Base-by-base conservation (phyloP, 352 stramenopile genomes). In the Phytophthora colocasiae region DNA sequence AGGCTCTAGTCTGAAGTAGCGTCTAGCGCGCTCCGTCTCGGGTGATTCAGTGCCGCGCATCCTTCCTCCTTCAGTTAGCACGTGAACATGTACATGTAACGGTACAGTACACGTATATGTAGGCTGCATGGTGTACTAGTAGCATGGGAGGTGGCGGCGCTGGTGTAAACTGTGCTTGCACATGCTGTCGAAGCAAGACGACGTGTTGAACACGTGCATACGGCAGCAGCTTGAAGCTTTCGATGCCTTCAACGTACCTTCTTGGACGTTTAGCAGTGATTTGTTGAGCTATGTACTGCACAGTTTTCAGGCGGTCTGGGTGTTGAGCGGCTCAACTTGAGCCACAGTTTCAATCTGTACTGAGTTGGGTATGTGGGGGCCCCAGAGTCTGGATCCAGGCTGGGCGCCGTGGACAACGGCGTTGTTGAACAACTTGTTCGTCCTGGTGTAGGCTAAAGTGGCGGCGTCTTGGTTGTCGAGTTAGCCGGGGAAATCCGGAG, bases 401-500 rank as follows among this genome's bases (percentile, higher is more conserved):
- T 34, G 31, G 27, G 19, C 19, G 22, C 12, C 12, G 19, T 22
- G 1, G 22, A 22, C 22, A 31, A 31, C 27, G 27, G 4, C 27
- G 27, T 31, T 31, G 27, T 31, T 31, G 27, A 31, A 31, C 27
- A 31, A 31, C 27, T 26, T 32, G 46, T 31, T 15, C 58, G 36
- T 29, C 48, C 32, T 10, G 17, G 31, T 52, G 32, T 45, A 29
- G 32, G 2, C 36, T 15, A 5, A 17, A 11, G 3, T 15, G 36
- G 34, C n/a, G 46, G 15, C 34, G 60, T 45, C 50, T 55, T 58
- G 44, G 36, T 22, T 17, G 41, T 62, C 26, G 34, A 32, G 46
- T 58, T 52, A 32, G 51, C 49, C 27, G n/a, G 17, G 17, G 62
- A 63, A 63, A 69, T 69, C 34, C 62, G 62, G 62, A 65, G 40